Conservation (phyloP, 2,329 filamentous ascomycete species). For the Neofusicoccum kwambonambiense region DNA sequence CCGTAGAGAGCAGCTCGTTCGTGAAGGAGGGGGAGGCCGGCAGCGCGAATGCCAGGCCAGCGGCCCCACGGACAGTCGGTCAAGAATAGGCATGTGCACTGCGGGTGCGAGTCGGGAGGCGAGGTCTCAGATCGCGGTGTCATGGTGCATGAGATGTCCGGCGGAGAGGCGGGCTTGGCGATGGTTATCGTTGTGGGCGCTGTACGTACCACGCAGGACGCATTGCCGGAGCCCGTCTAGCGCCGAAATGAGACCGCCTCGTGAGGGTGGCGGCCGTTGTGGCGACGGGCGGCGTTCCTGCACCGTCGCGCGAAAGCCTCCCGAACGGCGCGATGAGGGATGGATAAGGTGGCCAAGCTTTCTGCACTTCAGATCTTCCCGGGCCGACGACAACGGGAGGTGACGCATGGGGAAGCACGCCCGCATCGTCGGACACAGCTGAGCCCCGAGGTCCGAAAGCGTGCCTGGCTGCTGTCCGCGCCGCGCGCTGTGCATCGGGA, state of each 20-base stretch:
- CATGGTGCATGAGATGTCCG: not conserved
- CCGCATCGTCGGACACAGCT: not conserved
- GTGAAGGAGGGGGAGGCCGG: not conserved
- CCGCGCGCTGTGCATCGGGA: not conserved
- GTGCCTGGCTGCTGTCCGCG: not conserved
- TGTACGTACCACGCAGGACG: too few relatives aligned
- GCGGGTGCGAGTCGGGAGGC: not conserved
- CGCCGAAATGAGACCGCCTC: not conserved
- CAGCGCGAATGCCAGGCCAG: not conserved
- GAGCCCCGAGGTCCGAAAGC: not conserved
- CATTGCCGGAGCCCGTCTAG: not conserved
- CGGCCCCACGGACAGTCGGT: not conserved
- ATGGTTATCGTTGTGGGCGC: too few relatives aligned
- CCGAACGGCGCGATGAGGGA: not conserved
- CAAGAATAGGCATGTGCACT: not conserved
- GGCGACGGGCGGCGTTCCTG: not conserved
- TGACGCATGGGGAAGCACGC: not conserved
- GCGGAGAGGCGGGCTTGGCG: not conserved
- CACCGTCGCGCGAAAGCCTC: not conserved
- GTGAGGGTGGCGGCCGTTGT: not conserved
- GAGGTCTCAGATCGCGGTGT: not conserved
- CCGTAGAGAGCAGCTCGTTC: not conserved
- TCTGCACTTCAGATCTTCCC: not conserved
- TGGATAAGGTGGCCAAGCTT: constrained; percentile 14
- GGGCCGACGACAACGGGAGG: too few relatives aligned